Evolutionary conservation across 768 basidiomycete genomes (phyloP).

Genomic region (Dictyophora rubrovolvata): DNA sequence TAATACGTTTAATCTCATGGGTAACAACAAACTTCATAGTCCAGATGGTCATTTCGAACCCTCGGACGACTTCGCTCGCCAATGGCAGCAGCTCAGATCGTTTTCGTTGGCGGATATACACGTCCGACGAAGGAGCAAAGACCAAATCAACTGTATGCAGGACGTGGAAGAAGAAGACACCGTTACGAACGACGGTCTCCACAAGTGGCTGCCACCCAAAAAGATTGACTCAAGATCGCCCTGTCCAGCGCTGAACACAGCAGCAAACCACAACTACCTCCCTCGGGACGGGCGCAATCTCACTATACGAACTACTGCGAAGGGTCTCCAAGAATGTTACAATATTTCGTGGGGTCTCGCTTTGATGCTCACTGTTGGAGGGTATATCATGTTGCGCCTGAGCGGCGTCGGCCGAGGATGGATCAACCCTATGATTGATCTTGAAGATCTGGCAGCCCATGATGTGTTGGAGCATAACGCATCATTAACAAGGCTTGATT

Average conservation of each 20-base stretch:
- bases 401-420: constrained; percentile 3
- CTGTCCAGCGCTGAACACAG: constrained; percentile 44
- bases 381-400: background rate
- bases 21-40: background rate
- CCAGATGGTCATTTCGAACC: constrained; percentile 2
- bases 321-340: background rate
- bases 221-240: constrained; percentile 22
- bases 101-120: background rate
- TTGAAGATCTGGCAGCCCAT: constrained; percentile 6
- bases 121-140: constrained; percentile 2
- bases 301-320: background rate
- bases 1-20: background rate
- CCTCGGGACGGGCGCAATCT: constrained; percentile 2
- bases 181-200: background rate
- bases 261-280: constrained; percentile 48
- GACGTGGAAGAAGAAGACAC: constrained; percentile 3
- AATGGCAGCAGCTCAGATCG: background rate
- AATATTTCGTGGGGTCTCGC: constrained; percentile 1
- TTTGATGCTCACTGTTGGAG: background rate
- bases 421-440: constrained; percentile 1
- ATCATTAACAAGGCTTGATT: constrained; percentile 2
- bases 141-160: background rate
- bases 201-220: constrained; percentile 2
- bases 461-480: constrained; percentile 5
- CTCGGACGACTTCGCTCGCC: background rate